Evolutionary conservation across 2,329 filamentous ascomycete species (phyloP).

Genomic region (Cryphonectria naterciae): DNA sequence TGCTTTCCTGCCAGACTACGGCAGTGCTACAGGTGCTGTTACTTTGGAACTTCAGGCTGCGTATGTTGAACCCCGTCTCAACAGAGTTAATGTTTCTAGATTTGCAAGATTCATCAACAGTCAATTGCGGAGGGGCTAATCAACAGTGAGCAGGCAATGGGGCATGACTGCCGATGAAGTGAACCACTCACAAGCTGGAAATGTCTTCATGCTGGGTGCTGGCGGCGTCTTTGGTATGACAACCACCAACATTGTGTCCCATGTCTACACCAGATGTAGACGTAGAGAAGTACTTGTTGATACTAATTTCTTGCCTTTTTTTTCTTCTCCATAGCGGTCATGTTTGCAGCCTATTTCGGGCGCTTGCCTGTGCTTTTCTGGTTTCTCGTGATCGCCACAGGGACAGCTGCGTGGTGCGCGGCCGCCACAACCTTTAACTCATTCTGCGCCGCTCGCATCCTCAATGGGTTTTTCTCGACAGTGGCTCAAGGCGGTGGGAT

Average conservation of each 20-base stretch:
- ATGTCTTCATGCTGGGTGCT: slow-evolving; percentile 54
- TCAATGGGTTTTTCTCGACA: slow-evolving; percentile 54
- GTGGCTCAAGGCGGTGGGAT: slow-evolving; percentile 50
- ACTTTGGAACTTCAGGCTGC: slow-evolving; percentile 48
- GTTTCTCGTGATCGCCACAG: slow-evolving; percentile 42
- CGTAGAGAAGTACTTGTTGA: not conserved
- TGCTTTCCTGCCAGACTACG: slow-evolving; percentile 55
- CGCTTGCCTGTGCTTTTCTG: slow-evolving; percentile 50
- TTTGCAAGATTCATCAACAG: not conserved
- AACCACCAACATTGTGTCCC: slow-evolving; percentile 6
- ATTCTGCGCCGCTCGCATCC: slow-evolving; percentile 52
- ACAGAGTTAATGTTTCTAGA: too few relatives aligned
- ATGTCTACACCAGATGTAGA: too few relatives aligned
- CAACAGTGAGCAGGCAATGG: slow-evolving; percentile 45
- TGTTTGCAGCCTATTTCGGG: slow-evolving; percentile 47
- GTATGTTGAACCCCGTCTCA: slow-evolving; percentile 34
- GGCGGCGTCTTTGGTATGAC: slow-evolving; percentile 45
- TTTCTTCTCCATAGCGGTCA: slow-evolving; percentile 37
- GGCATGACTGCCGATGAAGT: slow-evolving; percentile 50
- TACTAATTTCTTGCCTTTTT: slow-evolving; percentile 10
- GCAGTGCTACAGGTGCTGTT: slow-evolving; percentile 49
- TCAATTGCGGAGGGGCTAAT: not conserved
- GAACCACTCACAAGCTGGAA: slow-evolving; percentile 56
- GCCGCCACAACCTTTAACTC: slow-evolving; percentile 49
- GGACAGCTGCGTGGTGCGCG: slow-evolving; percentile 50